Evolutionary conservation across 441 rosid species (phyloP).

Genomic region (Lepidium campestre): DNA sequence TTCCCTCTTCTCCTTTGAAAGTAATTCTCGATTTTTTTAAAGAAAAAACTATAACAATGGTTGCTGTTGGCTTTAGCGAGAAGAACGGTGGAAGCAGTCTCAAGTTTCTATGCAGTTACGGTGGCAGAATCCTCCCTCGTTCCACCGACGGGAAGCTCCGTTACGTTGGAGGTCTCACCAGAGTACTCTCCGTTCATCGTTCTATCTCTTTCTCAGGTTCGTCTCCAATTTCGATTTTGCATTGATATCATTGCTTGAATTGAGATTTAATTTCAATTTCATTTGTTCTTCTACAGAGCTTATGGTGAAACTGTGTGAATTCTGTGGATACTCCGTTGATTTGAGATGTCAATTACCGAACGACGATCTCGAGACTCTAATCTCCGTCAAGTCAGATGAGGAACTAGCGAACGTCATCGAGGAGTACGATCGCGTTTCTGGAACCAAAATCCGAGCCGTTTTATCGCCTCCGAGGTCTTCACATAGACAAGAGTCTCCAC

Average conservation of each 20-base stretch:
- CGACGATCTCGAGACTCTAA: constrained; percentile 74
- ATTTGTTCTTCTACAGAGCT: constrained; percentile 6
- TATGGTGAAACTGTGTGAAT: constrained; percentile 17
- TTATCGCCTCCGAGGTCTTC: constrained; percentile 48
- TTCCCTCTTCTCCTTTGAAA: constrained; percentile 4
- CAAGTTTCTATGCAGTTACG: constrained; percentile 87
- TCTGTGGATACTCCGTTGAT: constrained; percentile 26
- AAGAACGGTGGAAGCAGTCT: constrained; percentile 34
- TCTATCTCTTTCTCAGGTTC: constrained; percentile 30
- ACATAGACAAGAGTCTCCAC: constrained; percentile 42
- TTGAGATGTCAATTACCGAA: constrained; percentile 65
- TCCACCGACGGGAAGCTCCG: constrained; percentile 83
- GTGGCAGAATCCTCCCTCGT: constrained; percentile 83
- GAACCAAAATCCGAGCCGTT: constrained; percentile 54
- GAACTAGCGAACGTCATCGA: constrained; percentile 50
- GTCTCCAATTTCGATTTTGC: neutral
- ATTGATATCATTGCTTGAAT: neutral
- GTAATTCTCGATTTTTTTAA: neutral
- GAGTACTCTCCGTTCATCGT: constrained; percentile 74
- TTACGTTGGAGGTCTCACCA: constrained; percentile 78
- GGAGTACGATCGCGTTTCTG: constrained; percentile 47
- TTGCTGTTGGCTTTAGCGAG: constrained; percentile 6
- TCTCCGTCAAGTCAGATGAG: constrained; percentile 71
- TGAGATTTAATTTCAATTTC: neutral
- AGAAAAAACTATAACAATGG: constrained; percentile 2